phyloP scores from a whole-genome alignment of 1,139 yeast species.

The Kazachstania sp. region DNA sequence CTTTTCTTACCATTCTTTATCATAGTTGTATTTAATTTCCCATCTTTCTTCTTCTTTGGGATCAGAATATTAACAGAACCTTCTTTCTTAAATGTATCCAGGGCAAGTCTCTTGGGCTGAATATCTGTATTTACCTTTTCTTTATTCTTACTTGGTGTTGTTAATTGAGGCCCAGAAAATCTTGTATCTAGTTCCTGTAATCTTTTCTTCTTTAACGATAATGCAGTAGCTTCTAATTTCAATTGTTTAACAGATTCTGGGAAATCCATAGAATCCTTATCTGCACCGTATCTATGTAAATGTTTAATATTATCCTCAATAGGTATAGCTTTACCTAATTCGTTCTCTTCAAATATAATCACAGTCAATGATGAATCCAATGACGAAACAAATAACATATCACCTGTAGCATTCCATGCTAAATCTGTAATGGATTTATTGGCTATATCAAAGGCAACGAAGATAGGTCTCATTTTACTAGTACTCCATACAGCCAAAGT shows the following conservation, averaged over 20 bases:
- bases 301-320: constrained; percentile 58
- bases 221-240: constrained; percentile 55
- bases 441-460: constrained; percentile 55
- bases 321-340: constrained; percentile 67
- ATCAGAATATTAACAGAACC: constrained; percentile 18
- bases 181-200: constrained; percentile 7
- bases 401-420: constrained; percentile 75
- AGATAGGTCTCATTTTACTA: constrained; percentile 48
- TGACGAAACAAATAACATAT: constrained; percentile 61
- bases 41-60: constrained; percentile 26
- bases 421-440: constrained; percentile 62
- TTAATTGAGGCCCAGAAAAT: constrained; percentile 4
- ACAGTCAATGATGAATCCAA: constrained; percentile 77
- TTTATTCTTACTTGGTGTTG: not conserved
- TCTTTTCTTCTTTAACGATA: constrained; percentile 19
- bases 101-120: constrained; percentile 14
- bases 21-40: constrained; percentile 26
- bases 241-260: constrained; percentile 85
- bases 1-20: constrained; percentile 63
- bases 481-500: constrained; percentile 68
- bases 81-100: constrained; percentile 9
- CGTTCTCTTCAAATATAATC: constrained; percentile 58
- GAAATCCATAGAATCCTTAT: constrained; percentile 69
- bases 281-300: constrained; percentile 79
- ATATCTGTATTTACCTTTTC: constrained; percentile 4